These are phyloP conservation scores for Penicillium sp. DNA, from an alignment of 2,329 filamentous ascomycete species.

Conservation along the genomic window DNA sequence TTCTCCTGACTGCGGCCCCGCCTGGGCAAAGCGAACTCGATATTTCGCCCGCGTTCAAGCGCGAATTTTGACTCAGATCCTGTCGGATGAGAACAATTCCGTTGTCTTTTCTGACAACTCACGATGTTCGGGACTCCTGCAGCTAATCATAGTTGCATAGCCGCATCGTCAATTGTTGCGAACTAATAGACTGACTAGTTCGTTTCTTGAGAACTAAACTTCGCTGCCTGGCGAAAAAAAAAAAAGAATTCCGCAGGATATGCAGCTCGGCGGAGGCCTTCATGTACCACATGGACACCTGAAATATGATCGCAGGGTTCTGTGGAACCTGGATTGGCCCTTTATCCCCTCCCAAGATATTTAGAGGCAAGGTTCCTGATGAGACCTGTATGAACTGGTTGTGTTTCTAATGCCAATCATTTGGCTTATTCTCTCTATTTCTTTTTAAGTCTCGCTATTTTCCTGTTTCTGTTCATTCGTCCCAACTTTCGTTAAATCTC, in stretches of 20 bases:
- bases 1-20: constrained; percentile 7
- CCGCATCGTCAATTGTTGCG: background rate
- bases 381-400: constrained; percentile 26
- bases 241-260: background rate
- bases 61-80: background rate
- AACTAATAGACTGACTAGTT: background rate
- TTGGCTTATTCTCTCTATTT: constrained; percentile 8
- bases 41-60: background rate
- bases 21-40: background rate
- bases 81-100: background rate
- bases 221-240: background rate
- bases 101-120: background rate
- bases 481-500: constrained; percentile 3
- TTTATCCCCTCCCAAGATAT: constrained; percentile 6
- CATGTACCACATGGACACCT: constrained; percentile 9
- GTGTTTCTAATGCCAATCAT: constrained; percentile 18
- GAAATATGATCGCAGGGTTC: background rate
- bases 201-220: background rate
- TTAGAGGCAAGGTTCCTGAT: constrained; percentile 23
- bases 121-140: background rate
- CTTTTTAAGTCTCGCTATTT: background rate
- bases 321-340: constrained; percentile 7
- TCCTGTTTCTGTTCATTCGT: background rate
- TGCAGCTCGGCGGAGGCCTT: constrained; percentile 1
- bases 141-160: background rate